Evolutionary conservation across 2,329 filamentous ascomycete genomes (phyloP).

Genomic region (Diaporthe eres): DNA sequence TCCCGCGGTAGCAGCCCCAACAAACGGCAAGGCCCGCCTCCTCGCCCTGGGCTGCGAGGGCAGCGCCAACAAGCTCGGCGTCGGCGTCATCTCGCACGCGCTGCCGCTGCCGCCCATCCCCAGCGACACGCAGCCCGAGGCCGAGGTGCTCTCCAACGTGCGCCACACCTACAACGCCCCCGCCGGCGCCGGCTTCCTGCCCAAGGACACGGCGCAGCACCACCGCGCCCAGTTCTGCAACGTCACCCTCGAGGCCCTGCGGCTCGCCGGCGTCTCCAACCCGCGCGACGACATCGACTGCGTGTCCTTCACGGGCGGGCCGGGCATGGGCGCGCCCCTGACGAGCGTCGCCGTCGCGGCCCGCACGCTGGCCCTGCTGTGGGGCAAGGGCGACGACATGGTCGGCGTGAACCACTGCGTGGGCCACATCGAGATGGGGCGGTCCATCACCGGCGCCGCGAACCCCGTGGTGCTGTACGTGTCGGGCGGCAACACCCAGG

Average conservation of each 20-base stretch:
- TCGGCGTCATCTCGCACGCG: constrained; percentile 90
- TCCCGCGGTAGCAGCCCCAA: not conserved
- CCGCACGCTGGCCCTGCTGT: constrained; percentile 84
- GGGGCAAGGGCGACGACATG: constrained; percentile 75
- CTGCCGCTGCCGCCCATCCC: constrained; percentile 43
- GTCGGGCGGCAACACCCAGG: constrained; percentile 75
- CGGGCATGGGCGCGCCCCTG: constrained; percentile 95
- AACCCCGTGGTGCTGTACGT: constrained; percentile 96
- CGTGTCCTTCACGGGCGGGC: constrained; percentile 95
- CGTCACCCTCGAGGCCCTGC: constrained; percentile 84
- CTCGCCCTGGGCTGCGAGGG: constrained; percentile 81
- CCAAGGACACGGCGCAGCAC: constrained; percentile 95
- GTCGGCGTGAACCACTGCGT: constrained; percentile 98
- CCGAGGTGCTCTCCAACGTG: constrained; percentile 89
- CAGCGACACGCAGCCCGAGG: constrained; percentile 53
- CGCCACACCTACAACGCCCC: constrained; percentile 94
- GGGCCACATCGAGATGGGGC: constrained; percentile 98
- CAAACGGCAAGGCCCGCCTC: constrained; percentile 55
- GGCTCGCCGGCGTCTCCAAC: constrained; percentile 73
- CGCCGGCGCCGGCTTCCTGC: constrained; percentile 93
- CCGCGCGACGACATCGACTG: constrained; percentile 79
- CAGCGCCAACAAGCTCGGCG: constrained; percentile 97
- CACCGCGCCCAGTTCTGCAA: constrained; percentile 88
- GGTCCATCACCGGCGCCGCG: constrained; percentile 88
- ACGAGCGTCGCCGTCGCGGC: constrained; percentile 89